Base-by-base conservation (phyloP, 163 green algal genomes). In the Coccomyxa subellipsoidea region DNA sequence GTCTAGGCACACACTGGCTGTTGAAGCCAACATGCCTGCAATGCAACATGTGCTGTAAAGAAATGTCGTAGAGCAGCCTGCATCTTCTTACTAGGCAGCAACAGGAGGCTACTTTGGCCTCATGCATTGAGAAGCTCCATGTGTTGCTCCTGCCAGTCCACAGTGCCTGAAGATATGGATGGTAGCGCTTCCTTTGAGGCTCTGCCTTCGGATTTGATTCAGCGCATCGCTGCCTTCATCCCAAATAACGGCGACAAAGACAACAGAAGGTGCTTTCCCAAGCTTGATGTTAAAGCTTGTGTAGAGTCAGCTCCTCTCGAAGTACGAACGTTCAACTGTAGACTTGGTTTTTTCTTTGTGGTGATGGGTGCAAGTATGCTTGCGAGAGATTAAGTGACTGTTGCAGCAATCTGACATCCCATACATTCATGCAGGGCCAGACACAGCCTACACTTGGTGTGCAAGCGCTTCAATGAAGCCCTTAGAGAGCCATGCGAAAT, bases 181-280 rank as follows among this genome's bases (percentile, higher is more conserved):
- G 47, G 15, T 59, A 18, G 66, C 10, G 66, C 66, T 18, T 36
- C 18, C 66, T 73, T 73, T 73, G 66, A 73, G 8, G 21, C 66
- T 8, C 66, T 73, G 21, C 66, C 66, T 36, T 18, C n/a, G 27
- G 66, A 73, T 23, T 34, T 73, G 29, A 73, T 73, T 23, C 66
- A 73, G 27, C 66, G 66, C 66, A 73, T 73, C n/a, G 66, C 66
- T 36, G 66, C 66, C 66, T 12, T 73, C 29, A 73, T 73, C 66
- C 66, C 66, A 73, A 34, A 73, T 7, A 73, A 8, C 66, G 23
- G 23, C 23, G 47, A 59, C 47, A 59, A 59, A 59, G 47, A 59
- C 21, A 18, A 18, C 47, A 59, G 47, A 59, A 59, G 47, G 47
- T 59, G 47, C n/a, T n/a, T n/a, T n/a, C n/a, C n/a, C n/a, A n/a